Percentiles rank a stretch among this genome's conserved stretches.
Evolutionary conservation across 257 asterid genomes (phyloP).

Genomic region (Solanum chaucha): DNA sequence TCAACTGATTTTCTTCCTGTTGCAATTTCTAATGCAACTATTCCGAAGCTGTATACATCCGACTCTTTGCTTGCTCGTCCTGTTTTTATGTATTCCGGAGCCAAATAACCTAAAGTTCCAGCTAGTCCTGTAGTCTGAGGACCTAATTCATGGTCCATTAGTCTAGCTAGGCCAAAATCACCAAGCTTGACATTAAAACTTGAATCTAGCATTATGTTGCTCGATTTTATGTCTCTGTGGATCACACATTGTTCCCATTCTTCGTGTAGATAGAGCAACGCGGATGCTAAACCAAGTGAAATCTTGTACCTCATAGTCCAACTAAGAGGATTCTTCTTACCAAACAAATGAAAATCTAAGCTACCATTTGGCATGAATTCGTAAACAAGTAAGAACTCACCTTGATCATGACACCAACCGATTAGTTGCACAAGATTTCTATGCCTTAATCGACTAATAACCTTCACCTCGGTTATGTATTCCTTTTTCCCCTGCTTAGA

Average conservation of each 20-base stretch:
- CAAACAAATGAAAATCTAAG: constrained; percentile 19
- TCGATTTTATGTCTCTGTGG: constrained; percentile 28
- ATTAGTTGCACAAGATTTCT: constrained; percentile 25
- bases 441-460: constrained; percentile 25
- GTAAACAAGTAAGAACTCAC: constrained; percentile 28
- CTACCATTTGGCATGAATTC: constrained; percentile 31
- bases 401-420: constrained; percentile 35
- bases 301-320: constrained; percentile 25
- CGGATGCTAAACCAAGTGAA: constrained; percentile 22
- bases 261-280: constrained; percentile 30
- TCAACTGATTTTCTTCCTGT: constrained; percentile 15
- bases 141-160: constrained; percentile 26
- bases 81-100: constrained; percentile 27
- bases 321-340: constrained; percentile 10
- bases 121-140: constrained; percentile 23
- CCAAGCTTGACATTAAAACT: constrained; percentile 28
- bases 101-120: constrained; percentile 25
- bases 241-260: constrained; percentile 36
- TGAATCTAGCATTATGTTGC: constrained; percentile 28
- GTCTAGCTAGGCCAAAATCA: constrained; percentile 29
- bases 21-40: constrained; percentile 24
- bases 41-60: constrained; percentile 24
- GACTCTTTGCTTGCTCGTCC: constrained; percentile 27
- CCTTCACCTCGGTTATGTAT: constrained; percentile 31
- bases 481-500: constrained; percentile 30